Evolutionary conservation across 257 asterid species (phyloP).

Genomic region (Haberlea rhodopensis): DNA sequence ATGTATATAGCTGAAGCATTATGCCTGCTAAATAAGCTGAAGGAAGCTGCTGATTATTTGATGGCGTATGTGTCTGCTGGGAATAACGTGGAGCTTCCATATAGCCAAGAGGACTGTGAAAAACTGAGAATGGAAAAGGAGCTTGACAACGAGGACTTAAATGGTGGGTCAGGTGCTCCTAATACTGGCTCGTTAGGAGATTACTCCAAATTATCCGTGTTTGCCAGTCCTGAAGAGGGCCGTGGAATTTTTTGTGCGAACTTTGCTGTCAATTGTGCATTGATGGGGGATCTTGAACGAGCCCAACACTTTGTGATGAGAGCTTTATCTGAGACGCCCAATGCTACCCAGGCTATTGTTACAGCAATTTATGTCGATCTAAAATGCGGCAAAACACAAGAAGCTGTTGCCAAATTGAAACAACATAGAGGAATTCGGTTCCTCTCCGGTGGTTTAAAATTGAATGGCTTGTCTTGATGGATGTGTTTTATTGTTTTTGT

Average conservation of each 20-base stretch:
- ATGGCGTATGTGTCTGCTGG: conserved; percentile 46
- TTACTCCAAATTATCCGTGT: conserved; percentile 39
- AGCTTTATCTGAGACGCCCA: conserved; percentile 53
- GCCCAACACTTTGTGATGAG: conserved; percentile 50
- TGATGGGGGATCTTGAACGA: conserved; percentile 62
- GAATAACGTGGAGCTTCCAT: conserved; percentile 55
- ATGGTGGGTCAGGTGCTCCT: conserved; percentile 28
- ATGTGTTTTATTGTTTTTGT: conserved; percentile 16
- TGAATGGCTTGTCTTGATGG: conserved; percentile 46
- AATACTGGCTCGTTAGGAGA: conserved; percentile 29
- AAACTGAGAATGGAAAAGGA: conserved; percentile 53
- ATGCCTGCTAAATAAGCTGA: conserved; percentile 65
- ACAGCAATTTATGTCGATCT: conserved; percentile 78
- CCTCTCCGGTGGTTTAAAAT: conserved; percentile 31
- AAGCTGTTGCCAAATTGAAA: conserved; percentile 70
- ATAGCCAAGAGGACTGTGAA: conserved; percentile 63
- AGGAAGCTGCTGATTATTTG: conserved; percentile 76
- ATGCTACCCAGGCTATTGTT: conserved; percentile 53
- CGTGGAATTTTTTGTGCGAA: conserved; percentile 60
- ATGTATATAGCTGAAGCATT: conserved; percentile 85
- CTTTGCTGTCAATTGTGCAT: conserved; percentile 57
- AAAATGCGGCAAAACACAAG: conserved; percentile 50
- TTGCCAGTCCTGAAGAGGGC: conserved; percentile 80
- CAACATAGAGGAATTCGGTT: conserved; percentile 45
- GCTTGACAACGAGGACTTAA: conserved; percentile 57